Conservation (phyloP, 805 yeast species). For the Cyberlindnera xishuangbannaensis region DNA sequence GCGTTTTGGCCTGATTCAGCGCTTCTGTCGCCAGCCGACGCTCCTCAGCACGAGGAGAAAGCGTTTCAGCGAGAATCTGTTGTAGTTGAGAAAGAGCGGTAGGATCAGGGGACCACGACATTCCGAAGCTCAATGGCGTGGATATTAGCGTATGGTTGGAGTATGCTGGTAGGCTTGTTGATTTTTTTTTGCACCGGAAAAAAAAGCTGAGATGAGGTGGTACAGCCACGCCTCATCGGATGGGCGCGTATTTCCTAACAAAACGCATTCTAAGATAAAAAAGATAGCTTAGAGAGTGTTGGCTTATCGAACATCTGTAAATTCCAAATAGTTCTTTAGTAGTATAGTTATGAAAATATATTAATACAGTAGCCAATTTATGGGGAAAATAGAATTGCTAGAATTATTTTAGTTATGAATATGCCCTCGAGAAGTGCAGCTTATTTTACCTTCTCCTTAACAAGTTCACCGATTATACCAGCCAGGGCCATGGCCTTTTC, state of each 20-base stretch:
- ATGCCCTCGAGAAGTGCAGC: too few species aligned
- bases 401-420: too few species aligned
- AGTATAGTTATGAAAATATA: background rate
- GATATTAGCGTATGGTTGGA: too few species aligned
- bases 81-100: slow-evolving; percentile 59
- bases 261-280: too few species aligned
- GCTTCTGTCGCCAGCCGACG: slow-evolving; percentile 70
- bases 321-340: too few species aligned
- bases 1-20: slow-evolving; percentile 58
- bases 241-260: too few species aligned
- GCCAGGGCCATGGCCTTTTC: slow-evolving; percentile 40
- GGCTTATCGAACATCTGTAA: too few species aligned
- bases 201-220: slow-evolving; percentile 2
- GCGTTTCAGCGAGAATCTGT: slow-evolving; percentile 61
- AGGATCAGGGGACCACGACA: slow-evolving; percentile 68
- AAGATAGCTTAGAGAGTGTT: too few species aligned
- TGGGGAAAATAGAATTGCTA: too few species aligned
- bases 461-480: too few species aligned
- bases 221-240: slow-evolving; percentile 1
- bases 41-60: slow-evolving; percentile 49
- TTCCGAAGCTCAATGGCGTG: too few species aligned
- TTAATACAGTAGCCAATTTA: slow-evolving; percentile 1
- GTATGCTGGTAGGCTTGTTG: background rate
- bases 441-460: too few species aligned
- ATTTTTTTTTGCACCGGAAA: background rate